These are phyloP conservation scores for Solanum stenotomum DNA, from an alignment of 257 asterid genomes.

Conservation along the genomic window DNA sequence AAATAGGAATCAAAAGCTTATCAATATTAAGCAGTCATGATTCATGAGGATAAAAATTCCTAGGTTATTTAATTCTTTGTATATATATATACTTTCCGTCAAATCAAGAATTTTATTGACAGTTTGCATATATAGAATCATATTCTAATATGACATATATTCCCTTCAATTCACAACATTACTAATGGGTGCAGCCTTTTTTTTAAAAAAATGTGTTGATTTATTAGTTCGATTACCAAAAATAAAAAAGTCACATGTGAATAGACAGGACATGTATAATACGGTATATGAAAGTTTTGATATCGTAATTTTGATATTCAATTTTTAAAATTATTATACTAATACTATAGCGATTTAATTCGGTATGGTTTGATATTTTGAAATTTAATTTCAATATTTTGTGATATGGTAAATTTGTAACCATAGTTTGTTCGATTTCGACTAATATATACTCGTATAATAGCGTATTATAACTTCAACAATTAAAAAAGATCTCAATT, in stretches of 20 bases:
- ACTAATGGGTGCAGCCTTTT: not conserved
- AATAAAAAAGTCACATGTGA: not conserved
- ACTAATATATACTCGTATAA: not conserved
- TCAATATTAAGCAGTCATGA: not conserved
- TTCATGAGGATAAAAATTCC: not conserved
- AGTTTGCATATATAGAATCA: not conserved
- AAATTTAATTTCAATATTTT: too few species aligned
- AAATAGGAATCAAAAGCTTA: not conserved
- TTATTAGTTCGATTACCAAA: not conserved
- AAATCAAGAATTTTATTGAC: not conserved
- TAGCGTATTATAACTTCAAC: too few species aligned
- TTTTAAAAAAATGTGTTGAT: not conserved
- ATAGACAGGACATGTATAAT: not conserved
- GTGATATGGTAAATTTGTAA: too few species aligned
- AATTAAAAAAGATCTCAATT: too few species aligned
- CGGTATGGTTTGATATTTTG: not conserved
- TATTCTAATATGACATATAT: not conserved
- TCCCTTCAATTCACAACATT: not conserved
- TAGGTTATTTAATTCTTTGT: not conserved
- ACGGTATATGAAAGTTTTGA: too few species aligned
- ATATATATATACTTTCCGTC: not conserved
- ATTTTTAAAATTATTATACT: too few species aligned
- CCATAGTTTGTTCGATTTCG: not conserved
- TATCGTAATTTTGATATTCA: too few species aligned
- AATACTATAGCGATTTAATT: too few species aligned